These are phyloP conservation scores for Fraxinus latifolia DNA, from an alignment of 305 asterid genomes.

Conservation along the genomic window DNA sequence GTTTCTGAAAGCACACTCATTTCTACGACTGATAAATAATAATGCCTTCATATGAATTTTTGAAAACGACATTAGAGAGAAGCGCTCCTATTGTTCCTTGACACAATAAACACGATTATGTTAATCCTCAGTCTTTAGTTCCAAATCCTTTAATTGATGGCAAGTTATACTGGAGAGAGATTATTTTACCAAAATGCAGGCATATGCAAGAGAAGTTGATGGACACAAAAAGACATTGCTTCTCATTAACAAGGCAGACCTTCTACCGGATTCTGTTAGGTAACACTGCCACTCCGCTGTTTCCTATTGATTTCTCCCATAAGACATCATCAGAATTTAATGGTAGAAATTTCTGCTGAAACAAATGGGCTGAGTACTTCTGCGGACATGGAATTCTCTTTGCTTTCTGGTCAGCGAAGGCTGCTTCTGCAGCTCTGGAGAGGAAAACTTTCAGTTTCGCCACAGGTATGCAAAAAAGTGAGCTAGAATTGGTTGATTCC, in stretches of 20 bases:
- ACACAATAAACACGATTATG: too few relatives aligned
- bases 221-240: conserved; percentile 85
- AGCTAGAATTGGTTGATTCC: conserved; percentile 39
- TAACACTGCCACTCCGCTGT: conserved; percentile 14
- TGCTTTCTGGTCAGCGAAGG: conserved; percentile 97
- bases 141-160: too few relatives aligned
- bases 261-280: conserved; percentile 77
- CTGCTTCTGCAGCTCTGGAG: conserved; percentile 74
- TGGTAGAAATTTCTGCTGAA: conserved; percentile 40
- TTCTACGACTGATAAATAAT: too few relatives aligned
- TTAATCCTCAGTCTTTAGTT: too few relatives aligned
- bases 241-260: conserved; percentile 63
- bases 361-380: conserved; percentile 80
- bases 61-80: too few relatives aligned
- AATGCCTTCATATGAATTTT: too few relatives aligned
- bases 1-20: too few relatives aligned
- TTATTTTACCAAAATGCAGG: conserved; percentile 41
- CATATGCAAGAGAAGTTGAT: conserved; percentile 80
- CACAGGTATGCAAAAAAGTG: conserved; percentile 23
- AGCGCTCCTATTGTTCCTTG: too few relatives aligned
- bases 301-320: conserved; percentile 2
- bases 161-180: neutral
- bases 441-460: conserved; percentile 40
- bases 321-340: neutral
- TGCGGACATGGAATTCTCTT: conserved; percentile 66